Evolutionary conservation across 2,329 filamentous ascomycete genomes (phyloP), one percentile per base, ranked within the genome.

Genomic region (Fusarium sp.): DNA sequence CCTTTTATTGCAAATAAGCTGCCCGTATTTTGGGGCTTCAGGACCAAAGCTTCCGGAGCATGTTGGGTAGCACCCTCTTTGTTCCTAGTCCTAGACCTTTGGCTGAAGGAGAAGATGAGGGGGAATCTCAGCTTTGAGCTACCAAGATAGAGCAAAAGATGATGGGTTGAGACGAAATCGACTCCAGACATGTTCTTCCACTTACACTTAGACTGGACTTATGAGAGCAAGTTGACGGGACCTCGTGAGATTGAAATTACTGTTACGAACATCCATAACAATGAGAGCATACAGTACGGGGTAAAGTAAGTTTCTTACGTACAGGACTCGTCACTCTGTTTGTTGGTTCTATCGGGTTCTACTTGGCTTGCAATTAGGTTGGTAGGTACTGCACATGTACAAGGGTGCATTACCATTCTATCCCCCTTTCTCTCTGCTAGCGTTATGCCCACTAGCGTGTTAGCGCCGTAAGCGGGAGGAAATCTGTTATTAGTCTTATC

Each of bases 401-500:
- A 65, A 60, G 61, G 54, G 18, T 61, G 37, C 32, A 40, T 53
- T 61, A 30, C 38, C 35, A 38, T 40, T 40, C 32, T 54, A 8
- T 42, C 54, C 68, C 55, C 60, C 41, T 61, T 72, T 69, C 42
- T 50, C 32, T 45, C 27, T 23, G 37, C 32, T 62, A 35, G 23
- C 63, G 32, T 35, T 50, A 57, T 50, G 27, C 18, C 35, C 42
- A 61, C 67, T 73, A 76, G 52, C 73, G 56, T 27, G 50, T 59
- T 69, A 55, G 56, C 66, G 41, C 26, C 23, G 27, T 30, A 33
- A 48, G 56, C 42, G 49, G 58, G 60, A 58, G 53, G 41, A 54
- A 64, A 64, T 63, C 53, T 71, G 73, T 71, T 71, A 67, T 53
- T 52, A 57, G 56, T 15, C 35, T 48, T 60, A 53, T 65, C 65